phyloP scores from a whole-genome alignment of 768 basidiomycete species.

The Dacryopinax spathularia region DNA sequence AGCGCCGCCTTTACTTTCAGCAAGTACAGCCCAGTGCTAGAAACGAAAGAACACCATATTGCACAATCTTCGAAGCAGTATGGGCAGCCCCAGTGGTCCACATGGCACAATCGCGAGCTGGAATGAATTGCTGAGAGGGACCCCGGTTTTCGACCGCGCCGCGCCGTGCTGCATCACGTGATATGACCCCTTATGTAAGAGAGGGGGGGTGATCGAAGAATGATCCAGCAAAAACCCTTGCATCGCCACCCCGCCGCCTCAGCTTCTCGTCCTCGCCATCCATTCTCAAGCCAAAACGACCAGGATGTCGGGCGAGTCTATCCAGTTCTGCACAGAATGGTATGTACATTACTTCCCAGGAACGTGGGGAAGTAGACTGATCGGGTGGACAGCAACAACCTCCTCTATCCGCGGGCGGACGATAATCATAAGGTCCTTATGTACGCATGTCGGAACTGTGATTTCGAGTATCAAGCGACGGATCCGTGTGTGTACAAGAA shows the following conservation, averaged over 20 bases:
- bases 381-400: conserved; percentile 53
- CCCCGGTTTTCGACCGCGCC: too few relatives aligned
- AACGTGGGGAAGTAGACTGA: conserved; percentile 1
- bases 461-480: conserved; percentile 68
- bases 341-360: conserved; percentile 8
- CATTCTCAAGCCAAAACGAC: not conserved
- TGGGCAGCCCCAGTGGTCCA: too few relatives aligned
- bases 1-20: too few relatives aligned
- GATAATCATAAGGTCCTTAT: conserved; percentile 70
- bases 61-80: too few relatives aligned
- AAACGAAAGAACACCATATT: too few relatives aligned
- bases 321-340: conserved; percentile 83
- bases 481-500: conserved; percentile 88
- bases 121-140: too few relatives aligned
- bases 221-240: conserved; percentile 1
- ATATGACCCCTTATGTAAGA: too few relatives aligned
- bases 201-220: not conserved
- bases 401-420: conserved; percentile 78
- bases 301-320: conserved; percentile 27
- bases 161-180: too few relatives aligned
- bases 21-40: too few relatives aligned
- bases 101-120: too few relatives aligned
- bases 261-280: not conserved
- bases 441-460: conserved; percentile 83
- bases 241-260: not conserved